Evolutionary conservation across 208 protist species (phyloP).

Genomic region (Spironucleus salmonicida): DNA sequence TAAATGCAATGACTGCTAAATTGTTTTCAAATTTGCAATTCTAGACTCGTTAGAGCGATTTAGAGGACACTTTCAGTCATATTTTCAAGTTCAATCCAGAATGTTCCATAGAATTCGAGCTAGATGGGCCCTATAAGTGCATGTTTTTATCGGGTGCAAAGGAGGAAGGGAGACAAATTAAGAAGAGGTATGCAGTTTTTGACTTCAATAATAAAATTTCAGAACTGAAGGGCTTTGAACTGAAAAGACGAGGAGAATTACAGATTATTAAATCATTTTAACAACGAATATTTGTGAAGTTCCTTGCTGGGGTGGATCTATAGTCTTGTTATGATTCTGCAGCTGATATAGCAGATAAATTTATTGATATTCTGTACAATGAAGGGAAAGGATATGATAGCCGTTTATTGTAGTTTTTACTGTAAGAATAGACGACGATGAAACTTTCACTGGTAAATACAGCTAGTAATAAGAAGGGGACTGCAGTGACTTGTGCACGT

Average conservation of each 20-base stretch:
- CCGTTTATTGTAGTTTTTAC: slow-evolving; percentile 81
- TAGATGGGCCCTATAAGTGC: slow-evolving; percentile 95
- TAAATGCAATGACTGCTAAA: slow-evolving; percentile 83
- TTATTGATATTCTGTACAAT: slow-evolving; percentile 79
- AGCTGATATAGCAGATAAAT: slow-evolving; percentile 75
- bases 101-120: slow-evolving; percentile 97
- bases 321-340: slow-evolving; percentile 81
- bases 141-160: slow-evolving; percentile 96
- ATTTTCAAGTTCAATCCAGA: slow-evolving; percentile 56
- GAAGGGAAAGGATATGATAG: slow-evolving; percentile 60
- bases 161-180: slow-evolving; percentile 81
- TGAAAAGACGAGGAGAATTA: slow-evolving; percentile 99
- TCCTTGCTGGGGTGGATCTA: slow-evolving; percentile 67
- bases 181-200: slow-evolving; percentile 98
- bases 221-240: slow-evolving; percentile 99
- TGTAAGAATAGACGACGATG: slow-evolving; percentile 89
- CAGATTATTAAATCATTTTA: slow-evolving; percentile 98
- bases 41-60: too few species aligned
- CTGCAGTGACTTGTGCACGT: slow-evolving; percentile 79
- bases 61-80: too few species aligned
- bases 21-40: slow-evolving; percentile 19
- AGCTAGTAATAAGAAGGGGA: slow-evolving; percentile 77
- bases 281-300: slow-evolving; percentile 73
- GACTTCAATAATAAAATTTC: slow-evolving; percentile 78
- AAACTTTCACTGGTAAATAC: slow-evolving; percentile 75